Percentiles rank a stretch among this genome's conserved stretches.
These are phyloP conservation scores for Ustilago hordei DNA, from an alignment of 1,284 basidiomycete genomes.

Conservation along the genomic window DNA sequence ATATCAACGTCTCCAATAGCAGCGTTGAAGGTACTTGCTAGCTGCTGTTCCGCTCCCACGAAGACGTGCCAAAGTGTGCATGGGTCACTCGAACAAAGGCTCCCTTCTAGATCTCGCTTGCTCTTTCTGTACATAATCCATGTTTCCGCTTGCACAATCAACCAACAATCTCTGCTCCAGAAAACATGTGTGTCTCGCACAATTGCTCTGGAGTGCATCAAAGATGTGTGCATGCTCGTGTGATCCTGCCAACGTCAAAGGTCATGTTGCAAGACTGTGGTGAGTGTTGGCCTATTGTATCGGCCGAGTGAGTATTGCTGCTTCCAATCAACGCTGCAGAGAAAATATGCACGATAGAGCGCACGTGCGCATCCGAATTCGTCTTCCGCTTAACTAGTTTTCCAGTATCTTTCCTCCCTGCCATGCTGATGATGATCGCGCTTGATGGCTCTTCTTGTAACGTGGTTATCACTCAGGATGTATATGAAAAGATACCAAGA, in stretches of 20 bases:
- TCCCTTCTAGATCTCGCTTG: background rate
- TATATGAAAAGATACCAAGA: background rate
- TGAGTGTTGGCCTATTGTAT: background rate
- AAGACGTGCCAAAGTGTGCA: background rate
- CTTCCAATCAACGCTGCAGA: conserved; percentile 7
- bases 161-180: background rate
- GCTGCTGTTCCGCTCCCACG: background rate
- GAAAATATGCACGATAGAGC: conserved; percentile 34
- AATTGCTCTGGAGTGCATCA: background rate
- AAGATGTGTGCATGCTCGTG: conserved; percentile 17
- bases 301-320: conserved; percentile 22
- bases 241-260: conserved; percentile 5
- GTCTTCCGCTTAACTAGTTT: conserved; percentile 12
- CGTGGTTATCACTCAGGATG: background rate
- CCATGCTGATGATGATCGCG: background rate
- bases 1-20: background rate
- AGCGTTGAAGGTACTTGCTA: background rate
- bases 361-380: conserved; percentile 36
- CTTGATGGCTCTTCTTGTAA: too few species aligned
- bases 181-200: background rate
- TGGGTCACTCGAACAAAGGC: background rate
- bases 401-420: background rate
- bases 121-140: background rate
- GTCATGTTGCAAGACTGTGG: background rate
- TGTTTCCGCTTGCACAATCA: background rate